Conservation (phyloP, 2,329 filamentous ascomycete genomes). For the Aspergillus flavus region DNA sequence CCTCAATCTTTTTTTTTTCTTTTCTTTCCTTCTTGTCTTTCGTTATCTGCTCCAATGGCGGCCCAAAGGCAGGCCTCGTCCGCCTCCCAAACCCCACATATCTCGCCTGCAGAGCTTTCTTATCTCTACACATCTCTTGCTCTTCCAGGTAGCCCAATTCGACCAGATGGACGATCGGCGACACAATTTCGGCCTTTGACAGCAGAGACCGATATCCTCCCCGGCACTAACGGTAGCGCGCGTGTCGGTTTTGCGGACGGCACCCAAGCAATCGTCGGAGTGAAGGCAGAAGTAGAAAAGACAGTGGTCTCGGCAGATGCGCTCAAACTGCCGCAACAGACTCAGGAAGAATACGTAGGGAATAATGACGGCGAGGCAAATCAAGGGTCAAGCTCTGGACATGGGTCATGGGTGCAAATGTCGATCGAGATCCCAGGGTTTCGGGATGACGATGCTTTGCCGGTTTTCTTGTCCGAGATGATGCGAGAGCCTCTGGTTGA, state of each 20-base stretch:
- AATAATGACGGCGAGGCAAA: conserved; percentile 30
- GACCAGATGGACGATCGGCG: conserved; percentile 79
- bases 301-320: conserved; percentile 50
- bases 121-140: conserved; percentile 89
- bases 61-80: conserved; percentile 62
- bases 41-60: conserved; percentile 54
- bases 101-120: conserved; percentile 93
- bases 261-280: conserved; percentile 91
- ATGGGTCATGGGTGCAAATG: conserved; percentile 83
- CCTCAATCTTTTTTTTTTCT: not conserved
- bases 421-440: conserved; percentile 88
- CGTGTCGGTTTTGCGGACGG: conserved; percentile 93
- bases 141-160: conserved; percentile 73
- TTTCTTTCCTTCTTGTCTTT: not conserved
- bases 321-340: conserved; percentile 40
- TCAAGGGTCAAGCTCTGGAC: conserved; percentile 31
- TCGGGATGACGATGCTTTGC: conserved; percentile 86
- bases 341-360: conserved; percentile 25
- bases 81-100: conserved; percentile 57
- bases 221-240: conserved; percentile 87
- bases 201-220: conserved; percentile 87
- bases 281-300: conserved; percentile 92
- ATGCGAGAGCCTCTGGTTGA: conserved; percentile 79
- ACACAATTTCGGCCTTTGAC: conserved; percentile 88
- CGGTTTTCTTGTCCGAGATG: conserved; percentile 86